A percentile compares a stretch with the other conserved stretches of the same genome.
These are phyloP conservation scores for Calvatia gigantea DNA, from an alignment of 768 basidiomycete species.

Conservation along the genomic window DNA sequence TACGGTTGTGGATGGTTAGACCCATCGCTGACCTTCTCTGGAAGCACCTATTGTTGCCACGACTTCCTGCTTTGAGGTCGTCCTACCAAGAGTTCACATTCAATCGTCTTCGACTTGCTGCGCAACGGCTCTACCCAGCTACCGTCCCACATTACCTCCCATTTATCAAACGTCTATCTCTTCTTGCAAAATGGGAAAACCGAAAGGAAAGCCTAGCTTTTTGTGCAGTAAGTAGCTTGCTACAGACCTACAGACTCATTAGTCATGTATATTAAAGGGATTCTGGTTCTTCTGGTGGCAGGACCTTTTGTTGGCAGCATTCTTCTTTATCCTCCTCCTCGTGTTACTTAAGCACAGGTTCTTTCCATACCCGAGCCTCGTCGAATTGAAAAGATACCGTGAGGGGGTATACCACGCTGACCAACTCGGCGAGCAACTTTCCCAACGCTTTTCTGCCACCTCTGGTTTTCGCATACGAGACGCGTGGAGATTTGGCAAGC, in stretches of 20 bases:
- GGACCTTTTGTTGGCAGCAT: conserved; percentile 49
- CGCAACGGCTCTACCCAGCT: conserved; percentile 54
- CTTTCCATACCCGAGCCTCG: conserved; percentile 50
- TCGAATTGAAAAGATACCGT: conserved; percentile 51
- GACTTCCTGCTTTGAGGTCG: conserved; percentile 39
- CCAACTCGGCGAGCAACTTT: conserved; percentile 48
- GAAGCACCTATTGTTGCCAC: conserved; percentile 40
- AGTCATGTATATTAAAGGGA: conserved; percentile 29
- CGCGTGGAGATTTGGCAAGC: conserved; percentile 47
- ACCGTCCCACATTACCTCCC: conserved; percentile 46
- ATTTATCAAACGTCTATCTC: conserved; percentile 33
- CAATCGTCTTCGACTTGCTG: conserved; percentile 46
- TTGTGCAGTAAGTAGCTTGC: conserved; percentile 44
- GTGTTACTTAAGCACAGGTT: conserved; percentile 45
- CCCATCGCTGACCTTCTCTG: not conserved
- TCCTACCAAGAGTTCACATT: conserved; percentile 48
- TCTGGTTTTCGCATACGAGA: conserved; percentile 48
- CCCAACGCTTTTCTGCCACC: conserved; percentile 40
- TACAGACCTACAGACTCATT: not conserved
- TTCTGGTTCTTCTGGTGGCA: conserved; percentile 67
- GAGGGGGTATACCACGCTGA: conserved; percentile 45
- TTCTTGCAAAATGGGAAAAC: conserved; percentile 57
- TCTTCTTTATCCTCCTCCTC: conserved; percentile 45
- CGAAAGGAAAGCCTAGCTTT: conserved; percentile 39
- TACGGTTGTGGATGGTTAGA: not conserved